phyloP scores from a whole-genome alignment of 805 yeast species.

The Kluyveromyces wickerhamii region DNA sequence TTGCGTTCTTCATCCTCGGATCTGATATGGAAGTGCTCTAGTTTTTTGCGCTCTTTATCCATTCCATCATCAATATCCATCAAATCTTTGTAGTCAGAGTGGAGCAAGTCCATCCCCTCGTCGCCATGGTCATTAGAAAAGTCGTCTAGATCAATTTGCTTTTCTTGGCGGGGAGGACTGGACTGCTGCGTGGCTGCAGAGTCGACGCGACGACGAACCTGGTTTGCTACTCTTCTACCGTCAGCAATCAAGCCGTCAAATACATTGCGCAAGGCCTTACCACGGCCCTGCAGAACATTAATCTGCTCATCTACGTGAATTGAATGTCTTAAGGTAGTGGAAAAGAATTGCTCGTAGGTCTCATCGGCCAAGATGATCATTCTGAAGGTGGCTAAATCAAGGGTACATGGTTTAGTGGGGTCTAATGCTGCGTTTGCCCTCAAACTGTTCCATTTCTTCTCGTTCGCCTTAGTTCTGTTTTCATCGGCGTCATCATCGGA shows the following conservation, averaged over 20 bases:
- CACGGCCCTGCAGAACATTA: slow-evolving; percentile 35
- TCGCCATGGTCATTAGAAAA: slow-evolving; percentile 22
- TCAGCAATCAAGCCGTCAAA: slow-evolving; percentile 88
- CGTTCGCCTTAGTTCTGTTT: slow-evolving; percentile 16
- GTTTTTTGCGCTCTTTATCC: slow-evolving; percentile 13
- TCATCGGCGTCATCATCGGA: slow-evolving; percentile 29
- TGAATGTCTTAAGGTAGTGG: slow-evolving; percentile 56
- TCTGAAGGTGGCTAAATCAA: slow-evolving; percentile 81
- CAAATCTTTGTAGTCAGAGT: slow-evolving; percentile 24
- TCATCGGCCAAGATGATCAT: slow-evolving; percentile 95
- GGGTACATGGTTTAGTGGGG: slow-evolving; percentile 65
- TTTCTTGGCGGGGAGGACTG: slow-evolving; percentile 11
- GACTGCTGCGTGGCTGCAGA: slow-evolving; percentile 40
- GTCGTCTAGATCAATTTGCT: slow-evolving; percentile 26
- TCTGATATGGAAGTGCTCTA: too few species aligned
- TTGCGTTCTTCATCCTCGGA: too few species aligned
- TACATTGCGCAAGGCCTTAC: slow-evolving; percentile 68
- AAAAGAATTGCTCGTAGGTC: slow-evolving; percentile 79
- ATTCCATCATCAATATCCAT: slow-evolving; percentile 14
- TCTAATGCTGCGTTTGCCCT: slow-evolving; percentile 75
- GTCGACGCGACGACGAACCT: slow-evolving; percentile 83
- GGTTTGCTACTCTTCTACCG: slow-evolving; percentile 84
- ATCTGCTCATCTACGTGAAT: slow-evolving; percentile 56
- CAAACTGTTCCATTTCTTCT: slow-evolving; percentile 28
- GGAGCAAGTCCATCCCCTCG: slow-evolving; percentile 24